A percentile compares a stretch with the other conserved stretches of the same genome.
Conservation (phyloP, 2,329 filamentous ascomycete genomes). For the Hymenoscyphus salicellus region DNA sequence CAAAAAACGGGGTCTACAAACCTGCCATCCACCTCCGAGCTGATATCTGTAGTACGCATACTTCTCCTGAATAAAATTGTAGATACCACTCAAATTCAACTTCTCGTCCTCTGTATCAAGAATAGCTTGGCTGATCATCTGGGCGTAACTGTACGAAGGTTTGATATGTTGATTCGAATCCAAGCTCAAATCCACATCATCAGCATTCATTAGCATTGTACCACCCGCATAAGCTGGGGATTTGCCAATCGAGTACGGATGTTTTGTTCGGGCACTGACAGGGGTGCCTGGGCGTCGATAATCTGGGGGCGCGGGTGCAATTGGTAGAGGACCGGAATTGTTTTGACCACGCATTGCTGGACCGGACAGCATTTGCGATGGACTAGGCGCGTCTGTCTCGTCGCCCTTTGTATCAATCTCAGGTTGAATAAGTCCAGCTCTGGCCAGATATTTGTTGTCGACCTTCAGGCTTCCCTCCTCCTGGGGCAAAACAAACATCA, state of each 20-base stretch:
- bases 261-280: constrained; percentile 24
- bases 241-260: constrained; percentile 27
- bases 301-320: constrained; percentile 59
- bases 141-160: constrained; percentile 92
- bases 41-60: constrained; percentile 92
- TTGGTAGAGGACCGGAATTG: constrained; percentile 42
- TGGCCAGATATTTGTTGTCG: constrained; percentile 65
- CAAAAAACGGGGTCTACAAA: constrained; percentile 42
- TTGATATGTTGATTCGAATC: constrained; percentile 89
- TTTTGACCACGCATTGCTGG: constrained; percentile 21
- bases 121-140: constrained; percentile 95
- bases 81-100: constrained; percentile 87
- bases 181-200: constrained; percentile 70
- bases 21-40: constrained; percentile 79
- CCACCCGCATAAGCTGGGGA: constrained; percentile 36
- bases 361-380: constrained; percentile 8
- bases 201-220: constrained; percentile 47
- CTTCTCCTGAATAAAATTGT: constrained; percentile 83
- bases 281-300: constrained; percentile 62
- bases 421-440: constrained; percentile 53
- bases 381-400: constrained; percentile 12
- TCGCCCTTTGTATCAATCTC: constrained; percentile 17
- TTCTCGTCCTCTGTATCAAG: constrained; percentile 82
- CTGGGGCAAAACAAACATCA: constrained; percentile 95
- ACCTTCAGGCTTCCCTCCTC: constrained; percentile 65